A percentile compares a stretch with the other conserved stretches of the same genome.
These are phyloP conservation scores for Globisporangium middletonii DNA, from an alignment of 352 stramenopile species.

Conservation along the genomic window DNA sequence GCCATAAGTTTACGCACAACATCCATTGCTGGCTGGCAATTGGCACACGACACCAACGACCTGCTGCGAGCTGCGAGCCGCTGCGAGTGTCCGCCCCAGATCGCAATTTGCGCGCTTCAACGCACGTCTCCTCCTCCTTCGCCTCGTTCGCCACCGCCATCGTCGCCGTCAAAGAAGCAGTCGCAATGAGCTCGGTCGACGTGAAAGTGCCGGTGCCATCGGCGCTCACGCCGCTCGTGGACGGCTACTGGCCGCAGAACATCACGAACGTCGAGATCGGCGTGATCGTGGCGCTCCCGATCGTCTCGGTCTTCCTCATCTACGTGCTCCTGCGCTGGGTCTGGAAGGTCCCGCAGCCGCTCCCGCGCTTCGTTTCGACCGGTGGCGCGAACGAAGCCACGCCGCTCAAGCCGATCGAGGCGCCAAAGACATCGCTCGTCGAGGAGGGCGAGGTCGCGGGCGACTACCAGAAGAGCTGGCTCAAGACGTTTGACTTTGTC, in stretches of 20 bases:
- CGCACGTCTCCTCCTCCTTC: slow-evolving; percentile 3
- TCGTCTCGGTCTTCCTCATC: slow-evolving; percentile 43
- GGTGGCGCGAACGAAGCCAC: slow-evolving; percentile 24
- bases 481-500: slow-evolving; percentile 51
- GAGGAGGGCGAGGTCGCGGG: slow-evolving; percentile 51
- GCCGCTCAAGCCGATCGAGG: slow-evolving; percentile 24
- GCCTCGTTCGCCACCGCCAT: neutral
- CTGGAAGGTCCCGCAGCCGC: slow-evolving; percentile 43
- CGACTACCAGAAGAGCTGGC: slow-evolving; percentile 51
- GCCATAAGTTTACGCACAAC: too few species aligned
- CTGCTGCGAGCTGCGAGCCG: too few species aligned
- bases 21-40: too few species aligned
- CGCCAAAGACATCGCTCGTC: slow-evolving; percentile 39
- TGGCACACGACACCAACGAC: too few species aligned
- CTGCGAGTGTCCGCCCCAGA: slow-evolving; percentile 1
- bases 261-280: slow-evolving; percentile 14
- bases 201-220: slow-evolving; percentile 10
- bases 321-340: slow-evolving; percentile 61
- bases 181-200: slow-evolving; percentile 11
- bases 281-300: slow-evolving; percentile 32
- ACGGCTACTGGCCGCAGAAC: slow-evolving; percentile 18
- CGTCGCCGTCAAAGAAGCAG: neutral
- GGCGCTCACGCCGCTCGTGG: slow-evolving; percentile 4
- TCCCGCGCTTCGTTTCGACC: slow-evolving; percentile 28
- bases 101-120: slow-evolving; percentile 16